Percentiles rank a stretch among this genome's conserved stretches.
phyloP scores from a whole-genome alignment of 2,329 filamentous ascomycete genomes.

The Fusarium nematophilum region DNA sequence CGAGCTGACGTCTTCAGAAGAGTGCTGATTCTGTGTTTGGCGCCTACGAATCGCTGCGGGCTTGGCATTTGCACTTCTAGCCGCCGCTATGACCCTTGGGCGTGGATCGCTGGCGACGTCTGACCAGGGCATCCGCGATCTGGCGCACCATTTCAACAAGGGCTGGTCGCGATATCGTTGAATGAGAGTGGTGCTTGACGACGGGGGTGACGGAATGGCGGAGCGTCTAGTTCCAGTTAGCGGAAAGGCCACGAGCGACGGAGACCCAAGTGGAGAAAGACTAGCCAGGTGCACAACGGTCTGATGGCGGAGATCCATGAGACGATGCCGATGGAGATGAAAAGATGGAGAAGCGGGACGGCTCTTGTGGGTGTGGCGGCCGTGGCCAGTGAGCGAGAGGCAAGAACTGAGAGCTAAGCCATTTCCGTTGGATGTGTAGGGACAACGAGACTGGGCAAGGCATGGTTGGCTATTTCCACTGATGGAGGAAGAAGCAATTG shows the following conservation, averaged over 20 bases:
- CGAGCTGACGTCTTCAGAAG: background rate
- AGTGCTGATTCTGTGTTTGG: constrained; percentile 6
- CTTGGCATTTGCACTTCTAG: too few species aligned
- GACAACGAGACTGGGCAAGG: too few species aligned
- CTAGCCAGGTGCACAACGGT: too few species aligned
- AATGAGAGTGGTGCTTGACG: background rate
- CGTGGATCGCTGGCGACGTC: background rate
- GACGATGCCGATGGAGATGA: background rate
- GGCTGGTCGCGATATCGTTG: background rate
- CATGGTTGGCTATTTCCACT: too few species aligned
- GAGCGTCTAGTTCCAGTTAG: background rate
- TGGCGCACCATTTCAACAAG: too few species aligned
- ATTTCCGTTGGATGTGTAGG: constrained; percentile 1
- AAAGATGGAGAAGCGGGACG: background rate
- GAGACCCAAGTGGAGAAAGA: background rate
- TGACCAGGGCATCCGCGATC: background rate
- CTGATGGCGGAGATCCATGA: too few species aligned
- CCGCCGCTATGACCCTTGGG: constrained; percentile 14
- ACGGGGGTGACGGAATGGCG: background rate
- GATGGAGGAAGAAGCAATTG: background rate
- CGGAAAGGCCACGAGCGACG: background rate
- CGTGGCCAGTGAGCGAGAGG: too few species aligned
- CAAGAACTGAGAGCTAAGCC: too few species aligned
- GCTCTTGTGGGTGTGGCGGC: background rate
- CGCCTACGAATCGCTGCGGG: background rate